These are phyloP conservation scores for Striga hermonthica DNA, from an alignment of 305 asterid genomes.

Conservation along the genomic window DNA sequence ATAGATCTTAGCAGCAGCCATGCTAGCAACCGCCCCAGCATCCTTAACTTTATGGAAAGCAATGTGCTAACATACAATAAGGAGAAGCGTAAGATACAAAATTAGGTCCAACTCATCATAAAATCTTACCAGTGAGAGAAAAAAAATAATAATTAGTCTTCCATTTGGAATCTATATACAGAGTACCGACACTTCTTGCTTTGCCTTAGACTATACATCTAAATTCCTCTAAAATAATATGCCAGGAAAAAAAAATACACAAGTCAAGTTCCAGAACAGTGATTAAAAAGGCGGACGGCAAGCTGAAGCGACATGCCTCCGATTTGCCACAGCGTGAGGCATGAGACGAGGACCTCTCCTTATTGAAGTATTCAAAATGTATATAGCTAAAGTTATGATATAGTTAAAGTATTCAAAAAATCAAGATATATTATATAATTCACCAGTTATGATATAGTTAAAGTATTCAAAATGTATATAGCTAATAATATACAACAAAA, in stretches of 20 bases:
- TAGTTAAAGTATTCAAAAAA: no score
- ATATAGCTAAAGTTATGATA: no score
- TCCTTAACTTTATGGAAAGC: conserved; percentile 75
- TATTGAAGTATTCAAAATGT: no score
- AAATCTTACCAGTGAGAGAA: conserved; percentile 11
- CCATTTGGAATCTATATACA: conserved; percentile 6
- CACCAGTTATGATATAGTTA: no score
- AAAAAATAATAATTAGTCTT: neutral
- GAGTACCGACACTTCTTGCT: conserved; percentile 7
- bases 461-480: no score
- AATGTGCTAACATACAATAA: conserved; percentile 47
- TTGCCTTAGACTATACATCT: conserved; percentile 5
- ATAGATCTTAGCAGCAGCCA: conserved; percentile 71
- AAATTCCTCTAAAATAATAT: conserved; percentile 7
- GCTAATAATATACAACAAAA: no score
- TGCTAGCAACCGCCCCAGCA: conserved; percentile 98
- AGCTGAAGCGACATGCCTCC: no score
- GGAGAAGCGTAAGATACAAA: conserved; percentile 23
- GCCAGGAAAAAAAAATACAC: conserved; percentile 21
- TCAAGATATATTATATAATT: no score
- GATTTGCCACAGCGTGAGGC: no score
- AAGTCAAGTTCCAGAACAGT: neutral
- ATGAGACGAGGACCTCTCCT: no score
- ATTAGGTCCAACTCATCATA: conserved; percentile 21
- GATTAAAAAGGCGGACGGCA: no score